Conservation (phyloP, 495 filamentous ascomycete genomes). For the Delitschia confertaspora region DNA sequence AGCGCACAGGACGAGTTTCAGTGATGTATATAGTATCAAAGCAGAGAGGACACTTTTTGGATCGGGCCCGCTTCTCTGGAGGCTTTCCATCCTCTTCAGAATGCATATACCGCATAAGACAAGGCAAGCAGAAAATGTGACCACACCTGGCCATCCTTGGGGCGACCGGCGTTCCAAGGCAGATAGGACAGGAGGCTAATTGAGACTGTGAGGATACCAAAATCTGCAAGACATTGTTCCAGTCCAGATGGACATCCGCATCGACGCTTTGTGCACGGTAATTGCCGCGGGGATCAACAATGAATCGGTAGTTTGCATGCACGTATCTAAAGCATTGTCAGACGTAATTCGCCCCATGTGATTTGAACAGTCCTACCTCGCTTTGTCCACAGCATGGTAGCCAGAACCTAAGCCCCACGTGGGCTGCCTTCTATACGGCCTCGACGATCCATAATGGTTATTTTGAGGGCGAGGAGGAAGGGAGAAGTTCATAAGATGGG, state of each 20-base stretch:
- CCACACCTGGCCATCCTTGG: conserved; percentile 97
- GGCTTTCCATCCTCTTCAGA: conserved; percentile 58
- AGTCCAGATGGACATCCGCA: conserved; percentile 84
- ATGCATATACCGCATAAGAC: conserved; percentile 93
- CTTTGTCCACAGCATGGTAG: conserved; percentile 85
- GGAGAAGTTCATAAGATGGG: conserved; percentile 88
- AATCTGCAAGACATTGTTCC: conserved; percentile 83
- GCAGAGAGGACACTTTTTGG: conserved; percentile 95
- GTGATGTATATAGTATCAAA: conserved; percentile 80
- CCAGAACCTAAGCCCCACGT: conserved; percentile 86
- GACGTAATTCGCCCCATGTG: not conserved
- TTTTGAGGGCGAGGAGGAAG: conserved; percentile 67
- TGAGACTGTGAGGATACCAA: conserved; percentile 86
- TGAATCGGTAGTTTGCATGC: conserved; percentile 94
- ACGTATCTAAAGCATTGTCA: conserved; percentile 55
- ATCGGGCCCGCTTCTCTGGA: conserved; percentile 64
- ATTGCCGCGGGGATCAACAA: conserved; percentile 72
- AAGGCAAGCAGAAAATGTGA: conserved; percentile 93
- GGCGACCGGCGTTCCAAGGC: conserved; percentile 79
- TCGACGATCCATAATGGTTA: conserved; percentile 44
- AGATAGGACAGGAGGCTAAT: conserved; percentile 82
- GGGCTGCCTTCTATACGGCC: conserved; percentile 54
- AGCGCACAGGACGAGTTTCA: conserved; percentile 83
- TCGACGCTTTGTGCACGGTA: conserved; percentile 75
- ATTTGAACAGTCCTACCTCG: conserved; percentile 45